These are phyloP conservation scores for Lanmaoa pseudosensibilis DNA, from an alignment of 768 basidiomycete genomes.

Conservation along the genomic window DNA sequence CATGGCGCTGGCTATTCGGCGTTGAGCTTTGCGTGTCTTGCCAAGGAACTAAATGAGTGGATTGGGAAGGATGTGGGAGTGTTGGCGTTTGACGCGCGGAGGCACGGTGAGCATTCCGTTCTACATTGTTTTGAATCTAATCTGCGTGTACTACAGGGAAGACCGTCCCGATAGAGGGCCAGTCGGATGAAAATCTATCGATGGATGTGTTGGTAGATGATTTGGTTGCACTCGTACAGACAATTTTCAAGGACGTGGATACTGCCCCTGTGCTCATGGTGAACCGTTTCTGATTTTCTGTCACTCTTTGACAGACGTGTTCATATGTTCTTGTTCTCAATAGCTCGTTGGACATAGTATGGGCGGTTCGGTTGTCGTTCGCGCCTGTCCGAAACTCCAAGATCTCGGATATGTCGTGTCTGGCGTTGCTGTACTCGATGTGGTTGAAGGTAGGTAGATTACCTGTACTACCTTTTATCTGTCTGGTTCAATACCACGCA, in stretches of 20 bases:
- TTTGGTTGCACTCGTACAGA: constrained; percentile 65
- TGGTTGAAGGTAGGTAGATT: constrained; percentile 73
- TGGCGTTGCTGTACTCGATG: constrained; percentile 82
- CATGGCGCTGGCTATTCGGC: constrained; percentile 95
- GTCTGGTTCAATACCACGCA: background rate
- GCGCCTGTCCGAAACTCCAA: constrained; percentile 65
- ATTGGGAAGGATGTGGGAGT: constrained; percentile 77
- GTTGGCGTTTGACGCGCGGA: constrained; percentile 76
- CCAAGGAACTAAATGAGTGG: constrained; percentile 67
- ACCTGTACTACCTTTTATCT: background rate
- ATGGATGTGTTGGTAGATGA: constrained; percentile 74
- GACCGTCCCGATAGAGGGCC: constrained; percentile 22
- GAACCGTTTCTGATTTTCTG: background rate
- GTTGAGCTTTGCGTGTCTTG: constrained; percentile 86
- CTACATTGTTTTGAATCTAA: background rate
- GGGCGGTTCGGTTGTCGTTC: constrained; percentile 88
- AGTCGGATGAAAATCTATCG: constrained; percentile 45
- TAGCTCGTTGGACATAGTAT: constrained; percentile 94
- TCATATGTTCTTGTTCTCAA: background rate
- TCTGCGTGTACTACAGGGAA: constrained; percentile 16
- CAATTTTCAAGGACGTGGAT: constrained; percentile 65
- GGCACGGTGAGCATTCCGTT: constrained; percentile 67
- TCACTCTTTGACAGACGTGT: background rate
- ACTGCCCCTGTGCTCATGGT: constrained; percentile 76
- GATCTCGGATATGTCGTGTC: constrained; percentile 66